Evolutionary conservation across 805 yeast genomes (phyloP), one percentile per base, ranked within the genome.

Genomic region (Ogataea trehalophila): DNA sequence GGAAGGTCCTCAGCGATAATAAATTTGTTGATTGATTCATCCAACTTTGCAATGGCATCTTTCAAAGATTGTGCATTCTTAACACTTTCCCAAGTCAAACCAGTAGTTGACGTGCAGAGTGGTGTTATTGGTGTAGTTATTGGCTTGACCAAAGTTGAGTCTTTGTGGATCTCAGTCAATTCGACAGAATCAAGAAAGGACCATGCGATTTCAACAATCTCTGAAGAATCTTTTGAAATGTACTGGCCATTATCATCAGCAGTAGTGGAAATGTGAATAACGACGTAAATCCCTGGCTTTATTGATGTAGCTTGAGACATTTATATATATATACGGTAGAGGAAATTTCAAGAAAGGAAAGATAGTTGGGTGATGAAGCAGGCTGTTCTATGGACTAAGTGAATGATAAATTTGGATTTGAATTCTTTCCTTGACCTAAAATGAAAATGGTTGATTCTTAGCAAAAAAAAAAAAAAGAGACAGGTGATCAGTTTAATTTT

Each of bases 141-240:
- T 1, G 92, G 91, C 49, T 78, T 75, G 29, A 83, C 78, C 51
- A 80, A 60, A 9, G 73, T 68, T 15, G 77, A 69, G 45, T 72
- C 79, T n/a, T 65, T 60, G 48, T 69, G 63, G 33, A 70, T 60
- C 47, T 68, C 70, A 33, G 71, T 68, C 46, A 82, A 65, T 2
- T 79, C 70, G 5, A 66, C 57, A 17, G 86, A 75, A 59, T 84
- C 81, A 16, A 87, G 66, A 4, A 82, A 57, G 29, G 75, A 66
- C 87, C 92, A 88, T 4, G 87, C 79, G 15, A 88, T 63, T 60
- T 81, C 87, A 34, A 81, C 74, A 47, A 83, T 71, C 62, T 84
- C 90, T 5, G 84, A 73, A 33, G 86, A 74, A 63, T 87, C 95
- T 57, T 79, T 80, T 33, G 82, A 69, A 43, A 79, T 76, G 55